Base-by-base conservation (phyloP, 1,284 basidiomycete species). In the Phellopilus nigrolimitatus region DNA sequence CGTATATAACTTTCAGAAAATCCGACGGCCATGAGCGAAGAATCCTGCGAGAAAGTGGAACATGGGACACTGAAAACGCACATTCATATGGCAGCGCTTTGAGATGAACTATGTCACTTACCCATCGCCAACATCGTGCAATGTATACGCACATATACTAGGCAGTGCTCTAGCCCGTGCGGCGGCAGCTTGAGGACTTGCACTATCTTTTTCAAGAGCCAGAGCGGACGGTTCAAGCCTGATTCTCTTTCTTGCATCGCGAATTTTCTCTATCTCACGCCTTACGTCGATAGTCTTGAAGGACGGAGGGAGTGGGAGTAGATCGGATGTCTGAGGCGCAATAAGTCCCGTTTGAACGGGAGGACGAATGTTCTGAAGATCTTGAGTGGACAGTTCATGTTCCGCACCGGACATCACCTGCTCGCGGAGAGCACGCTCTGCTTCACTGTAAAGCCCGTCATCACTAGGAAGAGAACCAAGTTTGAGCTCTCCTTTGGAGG, bases 1-100 rank as follows among this genome's bases (percentile, higher is more conserved):
- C 95, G 80, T 54, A 99, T 88, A 61, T 93, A 95, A 62, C 95
- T 97, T 68, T 99, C 95, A 31, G 92, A 80, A 62, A 97, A 98
- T 0, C 97, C 97, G 24, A 90, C 91, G 1, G 95, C 97, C 80
- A 99, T 84, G n/a, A 99, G 68, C 4, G 93, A 89, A 0, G 87
- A 87, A 67, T 99, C 97, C 44, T 80, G 79, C 13, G 95, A 98
- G 63, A 99, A 97, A 12, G 85, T 82, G 51, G 84, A 85, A 59
- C 90, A 93, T 2, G 94, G 91, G 12, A 88, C 78, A 21, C 93
- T 95, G 61, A 24, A 52, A 42, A 41, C 53, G 43, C 51, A 56
- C 33, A 22, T 38, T 49, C 27, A 55, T 6, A 22, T 30, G 25
- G 21, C 37, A 51, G 22, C 44, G 4, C 9, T 19, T 55, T 31